These are phyloP conservation scores for Fusarium sambucinum DNA, from an alignment of 2,329 filamentous ascomycete species.

Conservation along the genomic window DNA sequence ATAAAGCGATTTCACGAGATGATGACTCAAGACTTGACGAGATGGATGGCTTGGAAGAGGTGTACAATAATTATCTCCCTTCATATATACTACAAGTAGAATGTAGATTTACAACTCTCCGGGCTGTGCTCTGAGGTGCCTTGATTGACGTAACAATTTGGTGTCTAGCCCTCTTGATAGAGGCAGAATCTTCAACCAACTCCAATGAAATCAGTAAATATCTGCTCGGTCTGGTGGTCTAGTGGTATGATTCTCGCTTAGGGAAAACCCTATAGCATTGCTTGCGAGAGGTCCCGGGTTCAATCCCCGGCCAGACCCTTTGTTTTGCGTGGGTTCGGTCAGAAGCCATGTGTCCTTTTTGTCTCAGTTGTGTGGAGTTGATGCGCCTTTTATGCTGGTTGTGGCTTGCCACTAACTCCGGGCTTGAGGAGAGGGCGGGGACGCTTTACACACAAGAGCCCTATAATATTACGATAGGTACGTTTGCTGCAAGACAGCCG, in stretches of 20 bases:
- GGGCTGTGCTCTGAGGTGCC: background rate
- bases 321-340: slow-evolving; percentile 31
- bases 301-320: slow-evolving; percentile 60
- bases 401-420: background rate
- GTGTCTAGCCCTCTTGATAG: background rate
- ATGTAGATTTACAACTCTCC: background rate
- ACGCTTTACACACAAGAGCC: background rate
- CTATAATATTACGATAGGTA: background rate
- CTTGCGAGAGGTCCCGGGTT: slow-evolving; percentile 61
- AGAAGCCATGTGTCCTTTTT: background rate
- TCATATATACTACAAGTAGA: background rate
- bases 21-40: background rate
- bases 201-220: background rate
- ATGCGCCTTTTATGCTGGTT: background rate
- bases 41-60: background rate
- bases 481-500: too few species aligned
- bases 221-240: slow-evolving; percentile 64
- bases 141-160: background rate
- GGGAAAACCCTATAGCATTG: slow-evolving; percentile 59
- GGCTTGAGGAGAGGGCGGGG: background rate
- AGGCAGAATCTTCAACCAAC: accelerated
- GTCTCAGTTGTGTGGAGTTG: background rate
- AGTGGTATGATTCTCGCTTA: slow-evolving; percentile 80
- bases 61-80: slow-evolving; percentile 12
- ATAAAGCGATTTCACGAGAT: background rate